Evolutionary conservation across 2,329 filamentous ascomycete genomes (phyloP).

Genomic region (Scytalidium sp.): DNA sequence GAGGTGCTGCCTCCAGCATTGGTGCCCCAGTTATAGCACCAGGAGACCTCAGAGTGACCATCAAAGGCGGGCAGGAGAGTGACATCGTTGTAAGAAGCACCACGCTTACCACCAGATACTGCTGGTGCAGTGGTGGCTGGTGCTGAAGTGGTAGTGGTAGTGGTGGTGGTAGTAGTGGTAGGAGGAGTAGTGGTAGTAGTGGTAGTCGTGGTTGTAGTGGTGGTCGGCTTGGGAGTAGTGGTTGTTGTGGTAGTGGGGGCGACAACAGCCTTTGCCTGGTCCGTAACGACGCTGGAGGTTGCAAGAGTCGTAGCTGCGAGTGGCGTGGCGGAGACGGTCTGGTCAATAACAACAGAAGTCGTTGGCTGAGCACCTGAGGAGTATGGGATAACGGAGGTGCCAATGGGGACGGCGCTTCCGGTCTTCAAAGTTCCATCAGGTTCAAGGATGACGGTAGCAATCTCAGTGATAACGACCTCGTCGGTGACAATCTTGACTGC

Average conservation of each 20-base stretch:
- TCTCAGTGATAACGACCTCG: background rate
- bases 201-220: background rate
- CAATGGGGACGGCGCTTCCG: background rate
- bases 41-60: slow-evolving; percentile 41
- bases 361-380: background rate
- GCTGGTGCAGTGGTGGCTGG: slow-evolving; percentile 12
- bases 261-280: background rate
- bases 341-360: background rate
- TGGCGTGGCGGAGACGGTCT: background rate
- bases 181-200: background rate
- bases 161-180: background rate
- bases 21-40: slow-evolving; percentile 69
- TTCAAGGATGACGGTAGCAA: background rate
- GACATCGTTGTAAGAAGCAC: slow-evolving; percentile 65
- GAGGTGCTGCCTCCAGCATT: slow-evolving; percentile 34
- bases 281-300: background rate
- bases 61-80: slow-evolving; percentile 49
- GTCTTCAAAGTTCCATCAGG: background rate
- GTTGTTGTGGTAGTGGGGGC: background rate
- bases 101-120: slow-evolving; percentile 49
- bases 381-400: background rate
- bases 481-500: background rate
- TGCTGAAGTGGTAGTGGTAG: slow-evolving; percentile 8
- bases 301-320: background rate
- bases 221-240: background rate